Evolutionary conservation across 2,329 filamentous ascomycete species (phyloP), one percentile per base, ranked within the genome.

Genomic region (Byssochlamys sp.): DNA sequence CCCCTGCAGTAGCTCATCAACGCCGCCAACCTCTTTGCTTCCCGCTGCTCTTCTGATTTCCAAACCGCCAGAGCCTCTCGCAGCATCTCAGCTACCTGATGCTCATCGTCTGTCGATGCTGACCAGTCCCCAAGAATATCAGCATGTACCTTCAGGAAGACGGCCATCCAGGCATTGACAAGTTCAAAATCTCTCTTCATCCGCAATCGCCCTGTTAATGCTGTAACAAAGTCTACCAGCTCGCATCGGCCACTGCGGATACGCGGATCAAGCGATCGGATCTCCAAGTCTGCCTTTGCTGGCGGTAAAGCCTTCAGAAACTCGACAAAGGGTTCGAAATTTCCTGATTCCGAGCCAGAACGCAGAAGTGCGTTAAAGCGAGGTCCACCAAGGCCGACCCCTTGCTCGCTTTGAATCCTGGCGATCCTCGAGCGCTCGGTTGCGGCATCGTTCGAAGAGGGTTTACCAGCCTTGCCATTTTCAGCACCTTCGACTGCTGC

Each of bases 161-260:
- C 92, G 1, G 88, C 86, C 91, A 99, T 97, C 92, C 94, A 99
- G 0, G 91, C 90, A 73, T 97, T 91, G 14, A 90, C 88, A 45
- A 99, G 80, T 74, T 99, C 94, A 72, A 95, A 99, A 72, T 97
- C 94, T 53, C 83, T 83, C 62, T 86, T 84, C 54, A 83, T 78
- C 50, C 78, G 75, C 55, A 97, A 77, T 11, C 88, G 81, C 56
- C 77, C 80, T 0, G 89, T 95, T 57, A 99, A 74, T 1, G 91
- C 91, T n/a, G 78, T 73, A 55, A 97, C 85, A 69, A 99, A 99
- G 55, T 85, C 80, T 0, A 86, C 77, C 19, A 95, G 77, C 72
- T 97, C 94, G 58, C 87, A 84, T 60, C 83, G 74, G 6, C 66
- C 67, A 11, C 64, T 62, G 29, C 59, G 80, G 67, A 63, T 78